phyloP scores from a whole-genome alignment of 257 asterid species.

The Przewalskia tangutica region DNA sequence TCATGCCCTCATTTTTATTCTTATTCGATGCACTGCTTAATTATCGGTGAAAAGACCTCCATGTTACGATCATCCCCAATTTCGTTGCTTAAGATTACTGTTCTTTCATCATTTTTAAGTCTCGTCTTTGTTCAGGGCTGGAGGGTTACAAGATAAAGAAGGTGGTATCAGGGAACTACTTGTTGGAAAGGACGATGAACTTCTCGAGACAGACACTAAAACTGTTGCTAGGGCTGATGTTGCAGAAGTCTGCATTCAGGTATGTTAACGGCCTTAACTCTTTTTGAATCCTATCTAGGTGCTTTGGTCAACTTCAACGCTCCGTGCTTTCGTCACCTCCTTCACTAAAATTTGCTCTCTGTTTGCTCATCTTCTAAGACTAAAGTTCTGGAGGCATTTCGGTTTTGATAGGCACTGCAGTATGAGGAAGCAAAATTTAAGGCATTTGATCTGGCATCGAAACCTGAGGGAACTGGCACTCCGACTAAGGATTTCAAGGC shows the following conservation, averaged over 20 bases:
- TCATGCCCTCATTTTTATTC: background rate
- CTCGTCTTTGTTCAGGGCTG: conserved; percentile 49
- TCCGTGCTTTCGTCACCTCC: background rate
- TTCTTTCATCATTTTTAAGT: background rate
- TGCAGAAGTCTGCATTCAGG: conserved; percentile 94
- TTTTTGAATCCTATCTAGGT: background rate
- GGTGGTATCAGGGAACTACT: conserved; percentile 80
- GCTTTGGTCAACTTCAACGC: background rate
- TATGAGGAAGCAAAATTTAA: conserved; percentile 76
- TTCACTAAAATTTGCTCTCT: background rate
- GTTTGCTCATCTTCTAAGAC: background rate
- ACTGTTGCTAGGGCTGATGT: conserved; percentile 76
- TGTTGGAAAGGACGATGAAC: conserved; percentile 86
- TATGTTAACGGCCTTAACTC: background rate
- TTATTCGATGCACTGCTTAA: background rate
- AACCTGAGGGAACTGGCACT: conserved; percentile 75
- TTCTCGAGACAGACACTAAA: conserved; percentile 70
- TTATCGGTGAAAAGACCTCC: background rate
- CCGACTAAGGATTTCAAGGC: conserved; percentile 83
- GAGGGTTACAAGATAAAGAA: conserved; percentile 89
- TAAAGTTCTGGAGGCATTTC: background rate
- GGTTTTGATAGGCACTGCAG: conserved; percentile 54
- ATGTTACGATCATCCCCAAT: background rate
- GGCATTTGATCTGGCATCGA: conserved; percentile 82
- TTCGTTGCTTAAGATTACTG: background rate